These are phyloP conservation scores for Ogataea methylovora DNA, from an alignment of 805 yeast species.

Conservation along the genomic window DNA sequence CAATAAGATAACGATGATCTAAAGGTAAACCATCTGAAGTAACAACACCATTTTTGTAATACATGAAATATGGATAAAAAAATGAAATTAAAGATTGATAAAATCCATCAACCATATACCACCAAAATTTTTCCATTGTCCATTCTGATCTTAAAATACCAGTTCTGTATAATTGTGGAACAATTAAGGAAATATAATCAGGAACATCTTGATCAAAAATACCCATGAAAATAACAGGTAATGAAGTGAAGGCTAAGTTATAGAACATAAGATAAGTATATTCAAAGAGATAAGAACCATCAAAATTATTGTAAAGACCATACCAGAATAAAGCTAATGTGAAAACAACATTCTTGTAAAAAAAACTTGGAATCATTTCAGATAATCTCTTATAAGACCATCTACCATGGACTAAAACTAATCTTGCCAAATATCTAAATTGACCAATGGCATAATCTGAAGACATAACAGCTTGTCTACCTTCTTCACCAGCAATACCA, in stretches of 20 bases:
- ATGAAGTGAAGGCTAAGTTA: constrained; percentile 74
- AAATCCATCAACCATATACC: constrained; percentile 61
- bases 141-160: constrained; percentile 63
- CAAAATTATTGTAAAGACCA: constrained; percentile 60
- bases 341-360: constrained; percentile 69
- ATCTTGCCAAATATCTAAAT: constrained; percentile 57
- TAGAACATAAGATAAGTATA: constrained; percentile 73
- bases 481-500: constrained; percentile 85
- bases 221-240: constrained; percentile 70
- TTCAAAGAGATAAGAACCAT: constrained; percentile 71
- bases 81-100: constrained; percentile 66
- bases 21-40: constrained; percentile 40
- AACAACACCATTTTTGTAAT: constrained; percentile 35
- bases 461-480: constrained; percentile 82
- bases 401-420: constrained; percentile 73
- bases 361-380: constrained; percentile 73
- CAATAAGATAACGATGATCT: constrained; percentile 68
- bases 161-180: constrained; percentile 62
- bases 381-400: constrained; percentile 73
- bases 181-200: constrained; percentile 54
- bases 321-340: constrained; percentile 74
- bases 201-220: constrained; percentile 71
- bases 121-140: constrained; percentile 50
- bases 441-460: constrained; percentile 81
- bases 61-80: constrained; percentile 59